phyloP scores from a whole-genome alignment of 2,329 filamentous ascomycete species.

The Fusarium udum region DNA sequence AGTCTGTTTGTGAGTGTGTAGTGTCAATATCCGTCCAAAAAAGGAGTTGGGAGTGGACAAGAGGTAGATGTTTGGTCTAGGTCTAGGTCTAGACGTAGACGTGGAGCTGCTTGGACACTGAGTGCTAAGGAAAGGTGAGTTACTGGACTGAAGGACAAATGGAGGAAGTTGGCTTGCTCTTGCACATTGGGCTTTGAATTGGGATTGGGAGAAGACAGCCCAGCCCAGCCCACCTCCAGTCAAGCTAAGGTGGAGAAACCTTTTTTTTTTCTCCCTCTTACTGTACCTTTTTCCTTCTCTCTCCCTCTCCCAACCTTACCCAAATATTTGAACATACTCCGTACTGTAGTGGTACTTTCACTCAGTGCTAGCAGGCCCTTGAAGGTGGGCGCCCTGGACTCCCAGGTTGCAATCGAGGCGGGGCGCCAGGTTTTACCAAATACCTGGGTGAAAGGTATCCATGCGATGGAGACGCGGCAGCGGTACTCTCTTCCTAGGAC shows the following conservation, averaged over 20 bases:
- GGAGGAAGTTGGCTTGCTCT: slow-evolving; percentile 25
- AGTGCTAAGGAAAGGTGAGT: neutral
- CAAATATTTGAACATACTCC: slow-evolving; percentile 14
- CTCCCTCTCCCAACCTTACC: slow-evolving; percentile 16
- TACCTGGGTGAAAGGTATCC: slow-evolving; percentile 37
- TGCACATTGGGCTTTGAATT: slow-evolving; percentile 16
- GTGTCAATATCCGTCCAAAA: slow-evolving; percentile 20
- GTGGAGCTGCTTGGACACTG: slow-evolving; percentile 24
- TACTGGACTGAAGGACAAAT: slow-evolving; percentile 2
- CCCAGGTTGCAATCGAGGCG: slow-evolving; percentile 28
- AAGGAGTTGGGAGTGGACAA: slow-evolving; percentile 32
- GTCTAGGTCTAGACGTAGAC: slow-evolving; percentile 31
- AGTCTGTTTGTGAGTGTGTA: slow-evolving; percentile 18
- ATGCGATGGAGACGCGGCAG: slow-evolving; percentile 34
- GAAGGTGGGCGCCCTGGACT: slow-evolving; percentile 23
- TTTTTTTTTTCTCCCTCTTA: slow-evolving; percentile 20
- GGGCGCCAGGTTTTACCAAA: slow-evolving; percentile 38
- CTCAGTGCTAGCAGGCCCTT: slow-evolving; percentile 29
- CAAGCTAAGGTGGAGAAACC: slow-evolving; percentile 30
- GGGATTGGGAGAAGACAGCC: slow-evolving; percentile 19
- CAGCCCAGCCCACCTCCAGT: slow-evolving; percentile 14
- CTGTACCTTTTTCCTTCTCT: neutral
- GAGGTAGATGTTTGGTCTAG: slow-evolving; percentile 37
- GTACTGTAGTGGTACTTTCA: slow-evolving; percentile 15
- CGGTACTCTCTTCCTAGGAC: slow-evolving; percentile 30